Evolutionary conservation across 2,329 filamentous ascomycete genomes (phyloP).

Genomic region (Aureobasidium uvarum): DNA sequence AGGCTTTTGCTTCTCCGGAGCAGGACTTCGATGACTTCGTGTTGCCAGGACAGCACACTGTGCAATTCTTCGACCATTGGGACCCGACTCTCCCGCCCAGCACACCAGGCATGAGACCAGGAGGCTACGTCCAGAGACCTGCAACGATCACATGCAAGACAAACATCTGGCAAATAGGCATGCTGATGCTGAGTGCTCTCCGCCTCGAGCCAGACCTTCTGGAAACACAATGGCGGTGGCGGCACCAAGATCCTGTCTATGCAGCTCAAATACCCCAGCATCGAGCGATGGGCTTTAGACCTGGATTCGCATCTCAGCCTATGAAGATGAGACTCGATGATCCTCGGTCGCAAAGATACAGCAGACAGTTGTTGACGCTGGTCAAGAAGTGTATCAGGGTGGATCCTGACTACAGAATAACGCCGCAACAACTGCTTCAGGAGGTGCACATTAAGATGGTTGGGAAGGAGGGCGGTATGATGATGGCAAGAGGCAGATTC

Average conservation of each 20-base stretch:
- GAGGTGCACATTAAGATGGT: background rate
- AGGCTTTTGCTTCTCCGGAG: background rate
- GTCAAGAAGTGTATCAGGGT: background rate
- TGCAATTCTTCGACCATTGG: background rate
- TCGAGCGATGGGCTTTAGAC: background rate
- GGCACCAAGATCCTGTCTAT: background rate
- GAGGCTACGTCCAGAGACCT: background rate
- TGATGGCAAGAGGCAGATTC: background rate
- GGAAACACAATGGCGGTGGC: background rate
- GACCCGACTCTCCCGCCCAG: background rate
- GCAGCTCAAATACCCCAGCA: background rate
- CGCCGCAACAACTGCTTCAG: background rate
- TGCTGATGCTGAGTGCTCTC: constrained; percentile 8
- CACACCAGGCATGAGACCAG: background rate
- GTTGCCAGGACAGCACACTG: background rate
- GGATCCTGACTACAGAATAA: background rate
- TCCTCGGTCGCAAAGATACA: background rate
- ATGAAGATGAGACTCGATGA: constrained; percentile 3
- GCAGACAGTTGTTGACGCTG: background rate
- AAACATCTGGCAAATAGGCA: constrained; percentile 10
- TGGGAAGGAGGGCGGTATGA: background rate
- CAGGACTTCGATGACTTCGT: background rate
- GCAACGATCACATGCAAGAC: background rate
- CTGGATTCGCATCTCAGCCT: background rate
- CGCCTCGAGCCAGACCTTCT: background rate